Evolutionary conservation across 768 basidiomycete genomes (phyloP).

Genomic region (Suillus decipiens): DNA sequence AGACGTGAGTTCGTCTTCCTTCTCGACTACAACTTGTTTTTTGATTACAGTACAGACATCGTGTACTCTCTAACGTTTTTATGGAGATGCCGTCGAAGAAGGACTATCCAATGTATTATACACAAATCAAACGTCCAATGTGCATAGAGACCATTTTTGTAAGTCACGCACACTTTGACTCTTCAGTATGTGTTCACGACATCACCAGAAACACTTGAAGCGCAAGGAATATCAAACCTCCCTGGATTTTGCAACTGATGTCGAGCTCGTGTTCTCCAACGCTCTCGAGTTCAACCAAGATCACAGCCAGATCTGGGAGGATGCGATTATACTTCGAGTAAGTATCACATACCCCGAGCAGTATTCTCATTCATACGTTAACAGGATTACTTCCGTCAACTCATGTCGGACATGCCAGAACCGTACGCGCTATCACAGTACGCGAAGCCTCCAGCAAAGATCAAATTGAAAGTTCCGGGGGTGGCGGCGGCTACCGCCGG

Average conservation of each 20-base stretch:
- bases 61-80: conserved; percentile 70
- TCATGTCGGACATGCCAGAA: conserved; percentile 78
- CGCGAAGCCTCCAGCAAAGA: conserved; percentile 57
- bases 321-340: conserved; percentile 68
- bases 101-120: conserved; percentile 79
- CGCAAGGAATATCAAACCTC: conserved; percentile 72
- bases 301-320: conserved; percentile 80
- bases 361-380: conserved; percentile 15
- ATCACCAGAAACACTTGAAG: conserved; percentile 71
- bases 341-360: conserved; percentile 21
- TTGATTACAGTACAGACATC: conserved; percentile 49
- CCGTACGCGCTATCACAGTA: conserved; percentile 69
- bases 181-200: conserved; percentile 8
- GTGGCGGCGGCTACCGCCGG: conserved; percentile 22
- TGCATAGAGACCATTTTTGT: conserved; percentile 80
- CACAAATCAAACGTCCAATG: conserved; percentile 74
- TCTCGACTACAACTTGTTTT: background rate
- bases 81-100: conserved; percentile 84
- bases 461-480: conserved; percentile 68
- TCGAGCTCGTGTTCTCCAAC: conserved; percentile 89
- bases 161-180: conserved; percentile 29
- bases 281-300: conserved; percentile 89
- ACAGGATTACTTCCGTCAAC: conserved; percentile 71
- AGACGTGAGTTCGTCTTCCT: conserved; percentile 44
- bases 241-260: conserved; percentile 78